Evolutionary conservation across 306 rosid genomes (phyloP).

Genomic region (Citrullus amarus): DNA sequence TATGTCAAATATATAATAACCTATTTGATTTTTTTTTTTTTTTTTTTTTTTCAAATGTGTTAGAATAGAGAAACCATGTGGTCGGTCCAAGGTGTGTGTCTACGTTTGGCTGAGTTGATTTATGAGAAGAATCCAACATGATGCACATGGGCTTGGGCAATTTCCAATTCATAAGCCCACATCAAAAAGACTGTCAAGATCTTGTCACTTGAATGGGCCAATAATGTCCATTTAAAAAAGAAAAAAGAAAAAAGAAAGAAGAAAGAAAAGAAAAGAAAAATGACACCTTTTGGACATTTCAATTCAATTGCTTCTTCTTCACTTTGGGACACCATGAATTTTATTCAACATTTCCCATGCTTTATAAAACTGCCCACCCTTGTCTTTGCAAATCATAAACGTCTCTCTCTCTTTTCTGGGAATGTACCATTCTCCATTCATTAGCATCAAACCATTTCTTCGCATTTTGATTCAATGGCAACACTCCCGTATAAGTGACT

Average conservation of each 20-base stretch:
- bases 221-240: neutral
- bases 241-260: neutral
- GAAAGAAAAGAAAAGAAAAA: neutral
- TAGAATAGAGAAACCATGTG: neutral
- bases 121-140: neutral
- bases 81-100: neutral
- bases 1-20: no score
- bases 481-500: neutral
- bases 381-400: neutral
- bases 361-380: neutral
- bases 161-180: neutral
- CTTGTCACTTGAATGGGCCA: neutral
- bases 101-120: neutral
- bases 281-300: neutral
- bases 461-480: neutral
- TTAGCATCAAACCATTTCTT: neutral
- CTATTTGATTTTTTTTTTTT: no score
- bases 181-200: neutral
- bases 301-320: neutral
- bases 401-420: neutral
- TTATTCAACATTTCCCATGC: neutral
- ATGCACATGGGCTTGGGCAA: neutral
- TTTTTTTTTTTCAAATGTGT: no score
- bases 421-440: neutral
- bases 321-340: neutral